Evolutionary conservation across 768 basidiomycete species (phyloP), one percentile per base, ranked within the genome.

Genomic region (Amanita phalloides): DNA sequence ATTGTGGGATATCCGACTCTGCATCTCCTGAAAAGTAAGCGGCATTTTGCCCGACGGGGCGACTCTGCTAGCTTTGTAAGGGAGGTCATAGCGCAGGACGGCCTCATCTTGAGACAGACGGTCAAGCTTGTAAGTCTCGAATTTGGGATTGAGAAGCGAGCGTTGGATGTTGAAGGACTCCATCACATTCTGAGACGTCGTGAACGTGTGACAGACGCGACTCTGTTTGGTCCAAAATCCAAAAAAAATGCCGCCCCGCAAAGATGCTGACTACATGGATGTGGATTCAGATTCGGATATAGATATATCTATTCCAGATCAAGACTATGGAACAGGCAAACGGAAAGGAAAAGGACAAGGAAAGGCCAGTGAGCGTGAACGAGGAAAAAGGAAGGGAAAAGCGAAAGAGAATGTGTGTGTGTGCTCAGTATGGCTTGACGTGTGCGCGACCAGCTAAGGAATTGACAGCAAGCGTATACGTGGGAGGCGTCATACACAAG

Each of bases 401-500:
- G 68, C 71, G 2, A 81, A 78, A 57, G 79, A 83, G 58, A 65
- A 63, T 35, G 70, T 70, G 59, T 35, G 70, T 70, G 59, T 53
- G 64, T 55, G 30, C 11, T n/a, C 49, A 47, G 49, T 20, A 28
- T 33, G 53, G 43, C 14, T 53, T 14, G 21, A 41, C 35, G 25
- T 49, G 21, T 30, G 6, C 32, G 28, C 45, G 33, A 36, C 26
- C 45, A 36, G 7, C 33, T 36, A n/a, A 32, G 14, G 28, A 53
- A 30, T 61, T n/a, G 20, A 36, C 25, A 87, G 84, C 82, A 85
- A 79, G 77, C 83, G 3, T 94, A 95, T 58, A 88, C 92, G 28
- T 99, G 95, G 95, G 95, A 98, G 63, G 95, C 90, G 1, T 85
- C 86, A 3, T 97, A 93, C 63, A 82, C 87, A 32, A 84, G 93